These are phyloP conservation scores for Calocybe indica DNA, from an alignment of 768 basidiomycete species.

Conservation along the genomic window DNA sequence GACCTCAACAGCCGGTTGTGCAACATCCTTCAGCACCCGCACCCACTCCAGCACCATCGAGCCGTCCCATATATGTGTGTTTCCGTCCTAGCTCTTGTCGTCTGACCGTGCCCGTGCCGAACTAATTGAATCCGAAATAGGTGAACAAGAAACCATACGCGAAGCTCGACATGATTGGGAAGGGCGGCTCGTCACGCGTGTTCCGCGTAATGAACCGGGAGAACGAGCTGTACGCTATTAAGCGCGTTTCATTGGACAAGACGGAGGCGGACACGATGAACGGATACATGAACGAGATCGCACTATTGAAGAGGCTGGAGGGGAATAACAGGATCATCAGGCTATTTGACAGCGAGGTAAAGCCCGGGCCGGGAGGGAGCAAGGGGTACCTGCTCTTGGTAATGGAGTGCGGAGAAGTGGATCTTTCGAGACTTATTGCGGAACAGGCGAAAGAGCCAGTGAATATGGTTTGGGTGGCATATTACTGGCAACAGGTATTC, in stretches of 20 bases:
- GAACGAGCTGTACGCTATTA: constrained; percentile 83
- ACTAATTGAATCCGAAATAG: constrained; percentile 19
- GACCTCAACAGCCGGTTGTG: too few species aligned
- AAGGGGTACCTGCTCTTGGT: constrained; percentile 79
- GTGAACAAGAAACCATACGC: constrained; percentile 83
- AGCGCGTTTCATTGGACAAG: constrained; percentile 86
- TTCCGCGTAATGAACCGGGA: constrained; percentile 79
- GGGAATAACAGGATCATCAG: constrained; percentile 92
- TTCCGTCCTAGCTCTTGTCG: too few species aligned
- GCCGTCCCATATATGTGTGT: too few species aligned
- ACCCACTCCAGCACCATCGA: too few species aligned
- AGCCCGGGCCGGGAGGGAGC: constrained; percentile 59
- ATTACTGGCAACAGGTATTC: constrained; percentile 94
- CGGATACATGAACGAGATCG: constrained; percentile 96
- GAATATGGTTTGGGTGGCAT: constrained; percentile 91
- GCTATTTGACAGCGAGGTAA: constrained; percentile 86
- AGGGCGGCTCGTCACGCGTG: constrained; percentile 93
- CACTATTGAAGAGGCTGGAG: constrained; percentile 85
- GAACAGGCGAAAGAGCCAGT: constrained; percentile 81
- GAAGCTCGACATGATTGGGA: constrained; percentile 84
- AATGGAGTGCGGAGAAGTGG: constrained; percentile 97
- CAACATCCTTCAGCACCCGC: too few species aligned
- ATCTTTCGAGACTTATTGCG: constrained; percentile 76
- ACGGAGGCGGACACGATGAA: constrained; percentile 85
- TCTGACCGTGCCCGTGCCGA: not conserved